Evolutionary conservation across 352 stramenopile species (phyloP), one percentile per base, ranked within the genome.

Genomic region (Plasmopara viticola): DNA sequence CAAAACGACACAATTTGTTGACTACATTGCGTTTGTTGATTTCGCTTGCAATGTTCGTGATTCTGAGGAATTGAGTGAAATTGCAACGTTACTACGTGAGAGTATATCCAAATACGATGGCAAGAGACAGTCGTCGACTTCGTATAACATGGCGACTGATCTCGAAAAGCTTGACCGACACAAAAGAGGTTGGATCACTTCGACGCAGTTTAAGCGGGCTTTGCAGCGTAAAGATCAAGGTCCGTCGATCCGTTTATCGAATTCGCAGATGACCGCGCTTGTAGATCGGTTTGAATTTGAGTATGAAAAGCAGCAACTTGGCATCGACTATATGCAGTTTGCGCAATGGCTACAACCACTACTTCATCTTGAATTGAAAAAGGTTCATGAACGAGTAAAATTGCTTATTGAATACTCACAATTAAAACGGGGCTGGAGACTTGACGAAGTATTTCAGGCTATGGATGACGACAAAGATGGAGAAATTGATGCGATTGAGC

Each of bases 281-380:
- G 20, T 25, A 25, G 20, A 25, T 25, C 20, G 20, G 3, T 25
- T 25, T 25, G 20, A 25, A 3, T 25, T 3, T 3, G 20, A 25
- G 20, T 25, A 25, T 25, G 20, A 25, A 33, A 81, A 78, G 8
- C 51, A 62, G 28, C 62, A 64, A 30, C 61, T 83, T 15, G 77
- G 72, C 2, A 69, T 87, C 33, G 79, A 90, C 42, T 90, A 90
- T 42, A 48, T 77, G 15, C 72, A 86, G 56, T 84, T 86, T 56
- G 73, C 73, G 3, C 67, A 66, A 17, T 90, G 79, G 79, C 41
- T 88, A 1, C 79, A 90, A 44, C 79, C 77, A 5, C 57, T 74
- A 20, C 56, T 86, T n/a, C 70, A 87, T 51, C 39, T 88, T 2
- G 60, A 90, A 44, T 66, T 75, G 44, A 74, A 75, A 15, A 59